Evolutionary conservation across 169 alveolate genomes (phyloP), one percentile per base, ranked within the genome.

Genomic region (Plasmodium malariae): DNA sequence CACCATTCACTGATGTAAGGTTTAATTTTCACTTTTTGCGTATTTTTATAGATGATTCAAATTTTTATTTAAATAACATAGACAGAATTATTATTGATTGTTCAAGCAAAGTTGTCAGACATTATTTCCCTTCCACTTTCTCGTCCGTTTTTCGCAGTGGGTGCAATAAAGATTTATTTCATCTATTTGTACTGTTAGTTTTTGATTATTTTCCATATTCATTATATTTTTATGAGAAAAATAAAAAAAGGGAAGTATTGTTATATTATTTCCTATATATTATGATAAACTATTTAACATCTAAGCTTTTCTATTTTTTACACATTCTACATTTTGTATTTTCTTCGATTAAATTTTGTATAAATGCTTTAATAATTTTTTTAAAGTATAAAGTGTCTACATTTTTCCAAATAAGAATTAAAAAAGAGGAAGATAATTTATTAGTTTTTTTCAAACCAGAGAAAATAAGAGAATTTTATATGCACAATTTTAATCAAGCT

Each of bases 351-450:
- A 24, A 24, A n/a, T 55, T 59, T 74, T 26, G 26, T 48, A 14
- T 74, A 62, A 59, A 45, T 65, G 51, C 7, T 36, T 5, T 74
- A 32, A 19, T 74, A 36, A 60, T 26, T 30, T 74, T 74, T 62
- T 12, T 54, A 1, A 48, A 51, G 12, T 60, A 14, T 12, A 54
- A 74, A 49, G 40, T 73, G 24, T 2, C 17, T 9, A 12, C 28
- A 19, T 32, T 60, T 26, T 30, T 40, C 2, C 34, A 68, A 60
- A 40, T 30, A 19, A 30, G 40, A 9, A n/a, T 60, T 34, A 74
- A 32, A 43, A 36, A 67, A 67, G 43, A 37, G 45, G 74, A 32
- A 21, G 48, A 51, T 7, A 24, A 32, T 19, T 21, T 60, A 54
- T 45, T 30, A n/a, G 28, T 7, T 36, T 11, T 26, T 54, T 7